Evolutionary conservation across 306 rosid genomes (phyloP), one percentile per base, ranked within the genome.

Genomic region (Cucurbita pepo): DNA sequence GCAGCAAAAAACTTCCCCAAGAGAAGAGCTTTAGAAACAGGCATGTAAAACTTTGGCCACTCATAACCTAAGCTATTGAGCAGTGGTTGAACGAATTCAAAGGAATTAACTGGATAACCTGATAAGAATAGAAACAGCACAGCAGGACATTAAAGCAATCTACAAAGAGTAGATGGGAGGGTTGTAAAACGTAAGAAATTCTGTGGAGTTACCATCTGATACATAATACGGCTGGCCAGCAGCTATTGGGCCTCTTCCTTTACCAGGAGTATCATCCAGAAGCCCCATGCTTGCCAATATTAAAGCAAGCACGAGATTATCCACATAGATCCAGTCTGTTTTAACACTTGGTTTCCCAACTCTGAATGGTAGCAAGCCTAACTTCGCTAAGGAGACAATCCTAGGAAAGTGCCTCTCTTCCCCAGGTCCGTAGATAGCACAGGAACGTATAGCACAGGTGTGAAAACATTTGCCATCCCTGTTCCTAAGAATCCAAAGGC

Each of bases 241-340:
- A 81, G 99, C 97, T 44, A 82, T 59, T 16, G 90, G 96, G n/a
- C 13, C 81, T 44, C 76, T 80, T 62, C 83, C 87, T 78, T 73
- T 78, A 67, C 77, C 77, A 56, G 84, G 83, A 57, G 70, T 76
- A 79, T 81, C 86, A 79, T 89, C 88, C 86, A 91, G 76, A 83
- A 94, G 97, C 61, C 97, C 99, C 97, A 90, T 91, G 81, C 99
- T 90, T 22, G 97, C 97, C 88, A 90, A 40, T 74, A 91, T 79
- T 43, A 94, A 88, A 41, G 96, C 91, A 75, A 89, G 99, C 34
- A 89, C 95, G 22, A 94, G 87, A 81, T 94, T 90, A 71, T 94
- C 97, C 22, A 94, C 86, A 83, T 74, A 94, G 82, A 94, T 83
- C 96, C 99, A 94, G 78, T 94, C 96, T 38, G 95, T 30, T 80